Conservation (phyloP, 352 stramenopile genomes). For the Phytophthora quininea region DNA sequence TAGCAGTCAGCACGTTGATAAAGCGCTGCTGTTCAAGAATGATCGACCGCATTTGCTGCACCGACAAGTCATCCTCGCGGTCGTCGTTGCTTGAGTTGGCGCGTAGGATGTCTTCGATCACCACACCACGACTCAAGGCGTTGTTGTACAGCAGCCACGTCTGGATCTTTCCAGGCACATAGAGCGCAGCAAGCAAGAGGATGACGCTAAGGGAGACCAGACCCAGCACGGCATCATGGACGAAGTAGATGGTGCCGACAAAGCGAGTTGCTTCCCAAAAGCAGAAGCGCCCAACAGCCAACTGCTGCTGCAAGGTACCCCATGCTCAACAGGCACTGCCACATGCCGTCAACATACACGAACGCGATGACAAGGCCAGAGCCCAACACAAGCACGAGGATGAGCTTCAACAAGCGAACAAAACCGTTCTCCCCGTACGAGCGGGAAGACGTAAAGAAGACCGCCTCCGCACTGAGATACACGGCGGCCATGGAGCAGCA, state of each 20-base stretch:
- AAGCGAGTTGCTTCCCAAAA: conserved; percentile 91
- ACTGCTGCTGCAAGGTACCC: conserved; percentile 94
- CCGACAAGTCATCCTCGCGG: conserved; percentile 69
- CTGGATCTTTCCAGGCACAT: conserved; percentile 93
- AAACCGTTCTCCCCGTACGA: conserved; percentile 61
- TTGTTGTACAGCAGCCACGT: conserved; percentile 99
- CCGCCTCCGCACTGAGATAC: conserved; percentile 70
- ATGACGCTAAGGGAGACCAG: conserved; percentile 94
- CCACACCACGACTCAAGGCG: conserved; percentile 94
- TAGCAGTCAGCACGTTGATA: conserved; percentile 65
- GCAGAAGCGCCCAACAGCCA: conserved; percentile 81
- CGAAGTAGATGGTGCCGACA: conserved; percentile 92
- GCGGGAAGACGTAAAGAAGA: conserved; percentile 64
- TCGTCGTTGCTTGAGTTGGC: conserved; percentile 73
- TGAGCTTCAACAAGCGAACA: conserved; percentile 74
- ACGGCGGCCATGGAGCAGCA: conserved; percentile 53
- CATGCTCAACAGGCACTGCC: conserved; percentile 89
- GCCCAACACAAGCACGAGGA: conserved; percentile 79
- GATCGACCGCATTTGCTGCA: conserved; percentile 79
- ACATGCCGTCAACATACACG: conserved; percentile 81
- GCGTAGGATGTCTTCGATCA: conserved; percentile 96
- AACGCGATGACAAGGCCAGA: conserved; percentile 76
- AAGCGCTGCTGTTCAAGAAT: conserved; percentile 83
- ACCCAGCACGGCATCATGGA: conserved; percentile 94
- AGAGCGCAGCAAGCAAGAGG: conserved; percentile 89